Percentiles rank a stretch among this genome's conserved stretches.
These are phyloP conservation scores for Rehmannia glutinosa DNA, from an alignment of 257 asterid genomes.

Conservation along the genomic window DNA sequence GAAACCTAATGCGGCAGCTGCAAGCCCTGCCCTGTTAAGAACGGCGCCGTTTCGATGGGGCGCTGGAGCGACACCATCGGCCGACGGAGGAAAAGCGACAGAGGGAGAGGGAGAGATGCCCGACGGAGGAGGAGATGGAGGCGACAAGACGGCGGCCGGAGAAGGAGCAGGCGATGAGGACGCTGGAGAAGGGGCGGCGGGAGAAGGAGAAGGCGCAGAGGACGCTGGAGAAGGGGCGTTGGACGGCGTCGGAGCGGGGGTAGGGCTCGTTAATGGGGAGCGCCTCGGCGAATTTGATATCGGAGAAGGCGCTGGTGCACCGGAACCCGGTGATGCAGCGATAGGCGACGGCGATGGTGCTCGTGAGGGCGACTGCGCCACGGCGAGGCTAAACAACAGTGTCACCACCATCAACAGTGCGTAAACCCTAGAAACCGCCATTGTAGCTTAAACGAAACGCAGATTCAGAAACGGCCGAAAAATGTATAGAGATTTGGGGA, in stretches of 20 bases:
- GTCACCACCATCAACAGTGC: slow-evolving; percentile 15
- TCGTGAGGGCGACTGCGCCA: slow-evolving; percentile 24
- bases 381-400: slow-evolving; percentile 17
- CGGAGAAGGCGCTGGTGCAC: slow-evolving; percentile 17
- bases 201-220: slow-evolving; percentile 29
- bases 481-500: too few species aligned
- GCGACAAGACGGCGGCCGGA: slow-evolving; percentile 14
- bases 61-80: slow-evolving; percentile 1
- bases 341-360: slow-evolving; percentile 25
- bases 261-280: slow-evolving; percentile 17
- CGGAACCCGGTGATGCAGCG: not conserved
- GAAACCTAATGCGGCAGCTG: slow-evolving; percentile 17
- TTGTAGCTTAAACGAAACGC: not conserved
- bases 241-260: too few species aligned
- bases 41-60: slow-evolving; percentile 17
- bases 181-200: slow-evolving; percentile 11
- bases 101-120: slow-evolving; percentile 29
- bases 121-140: slow-evolving; percentile 30
- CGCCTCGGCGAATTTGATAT: not conserved
- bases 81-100: slow-evolving; percentile 18
- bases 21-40: slow-evolving; percentile 18
- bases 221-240: too few species aligned
- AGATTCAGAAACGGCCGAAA: not conserved
- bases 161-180: slow-evolving; percentile 29
- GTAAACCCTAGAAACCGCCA: slow-evolving; percentile 30